phyloP scores from a whole-genome alignment of 306 rosid genomes.

The Gillenia trifoliata region DNA sequence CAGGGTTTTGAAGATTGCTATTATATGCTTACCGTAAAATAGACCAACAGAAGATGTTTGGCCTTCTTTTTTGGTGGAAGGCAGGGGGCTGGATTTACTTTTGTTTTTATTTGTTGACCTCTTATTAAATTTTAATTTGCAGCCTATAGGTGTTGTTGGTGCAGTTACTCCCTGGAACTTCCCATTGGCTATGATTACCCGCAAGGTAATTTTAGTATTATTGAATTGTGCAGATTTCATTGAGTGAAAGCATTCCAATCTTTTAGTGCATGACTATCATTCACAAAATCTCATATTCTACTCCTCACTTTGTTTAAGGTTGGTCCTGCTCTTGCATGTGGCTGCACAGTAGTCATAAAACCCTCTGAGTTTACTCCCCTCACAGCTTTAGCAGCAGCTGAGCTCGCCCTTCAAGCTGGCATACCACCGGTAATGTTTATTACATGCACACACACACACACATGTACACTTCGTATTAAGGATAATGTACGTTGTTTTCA shows the following conservation, averaged over 20 bases:
- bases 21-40: not conserved
- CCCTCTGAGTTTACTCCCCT: constrained; percentile 98
- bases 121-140: constrained; percentile 26
- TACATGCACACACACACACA: not conserved
- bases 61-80: constrained; percentile 3
- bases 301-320: constrained; percentile 47
- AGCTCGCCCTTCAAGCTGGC: constrained; percentile 93
- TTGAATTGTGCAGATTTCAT: constrained; percentile 5
- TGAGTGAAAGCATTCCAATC: constrained; percentile 1
- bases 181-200: constrained; percentile 95
- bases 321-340: constrained; percentile 99
- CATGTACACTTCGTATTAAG: not conserved
- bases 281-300: constrained; percentile 12
- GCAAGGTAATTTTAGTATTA: constrained; percentile 56
- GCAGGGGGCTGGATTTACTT: not conserved
- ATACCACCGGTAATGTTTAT: constrained; percentile 66
- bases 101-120: not conserved
- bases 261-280: constrained; percentile 1
- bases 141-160: constrained; percentile 99
- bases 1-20: not conserved
- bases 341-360: constrained; percentile 91
- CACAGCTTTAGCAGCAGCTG: constrained; percentile 97
- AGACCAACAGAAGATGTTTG: not conserved
- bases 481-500: not conserved
- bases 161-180: constrained; percentile 95